Base-by-base conservation (phyloP, 768 basidiomycete genomes). In the Rhodosporidiobolus odoratus region DNA sequence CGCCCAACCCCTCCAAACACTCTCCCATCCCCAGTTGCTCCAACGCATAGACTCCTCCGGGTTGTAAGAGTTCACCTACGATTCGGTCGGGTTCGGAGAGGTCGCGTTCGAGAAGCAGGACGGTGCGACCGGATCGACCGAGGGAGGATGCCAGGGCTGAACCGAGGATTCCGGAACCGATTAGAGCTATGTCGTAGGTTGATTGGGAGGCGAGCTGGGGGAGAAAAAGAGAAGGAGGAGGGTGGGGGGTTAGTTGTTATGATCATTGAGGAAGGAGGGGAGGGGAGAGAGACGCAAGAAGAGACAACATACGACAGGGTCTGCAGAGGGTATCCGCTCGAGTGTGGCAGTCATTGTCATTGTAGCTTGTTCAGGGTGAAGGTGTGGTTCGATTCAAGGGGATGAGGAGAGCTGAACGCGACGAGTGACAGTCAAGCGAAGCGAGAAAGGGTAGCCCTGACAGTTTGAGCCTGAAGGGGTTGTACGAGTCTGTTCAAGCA, bases 11-110 rank as follows among this genome's bases (percentile, higher is more conserved):
- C 34, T 97, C 89, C 54, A 96, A 80, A 63, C 87, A 87, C 12
- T 81, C 81, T 58, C 85, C 85, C 74, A 99, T 79, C 0, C 92
- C 94, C n/a, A 99, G 85, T 45, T 84, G 80, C 66, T 85, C 81
- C 54, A 99, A 81, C 1, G 92, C 87, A 19, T 83, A 82, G 32
- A 92, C 87, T 1, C 96, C 96, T 2, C 89, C 93, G 3, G 96
- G 96, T 77, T 99, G 96, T 32, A 99, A 82, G 1, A 98, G 86
- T 79, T 99, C 96, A 34, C 96, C 96, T 41, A 98, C 96, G 74
- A 99, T 98, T 25, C 96, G 85, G 83, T 98, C 92, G 0, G 96
- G 96, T 78, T 92, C 89, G 0, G 88, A 84, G 6, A 98, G 84
- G 21, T 94, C 95, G 17, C 95, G 87, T 80, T 99, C 96, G 65